These are phyloP conservation scores for Globisporangium sylvaticum DNA, from an alignment of 352 stramenopile species.

Conservation along the genomic window DNA sequence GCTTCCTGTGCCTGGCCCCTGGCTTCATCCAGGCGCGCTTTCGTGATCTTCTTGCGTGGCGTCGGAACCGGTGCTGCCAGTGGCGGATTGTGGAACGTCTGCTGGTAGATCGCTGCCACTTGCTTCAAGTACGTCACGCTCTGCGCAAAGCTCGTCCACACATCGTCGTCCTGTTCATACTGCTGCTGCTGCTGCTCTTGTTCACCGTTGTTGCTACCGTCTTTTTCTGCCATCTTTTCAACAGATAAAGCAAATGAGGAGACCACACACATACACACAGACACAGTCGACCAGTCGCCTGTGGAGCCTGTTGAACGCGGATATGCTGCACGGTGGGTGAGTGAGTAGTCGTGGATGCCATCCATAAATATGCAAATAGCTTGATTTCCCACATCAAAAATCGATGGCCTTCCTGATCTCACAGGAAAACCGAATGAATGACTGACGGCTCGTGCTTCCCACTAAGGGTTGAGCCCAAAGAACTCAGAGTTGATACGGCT, in stretches of 20 bases:
- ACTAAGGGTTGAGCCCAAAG: not conserved
- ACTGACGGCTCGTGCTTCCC: not conserved
- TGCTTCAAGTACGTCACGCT: slow-evolving; percentile 52
- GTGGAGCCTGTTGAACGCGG: not conserved
- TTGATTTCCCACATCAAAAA: not conserved
- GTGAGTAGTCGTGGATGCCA: not conserved
- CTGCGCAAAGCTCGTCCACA: slow-evolving; percentile 44
- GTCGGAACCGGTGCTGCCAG: not conserved
- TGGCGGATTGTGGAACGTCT: slow-evolving; percentile 25
- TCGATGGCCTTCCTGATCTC: not conserved
- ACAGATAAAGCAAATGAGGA: not conserved
- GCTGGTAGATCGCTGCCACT: slow-evolving; percentile 48
- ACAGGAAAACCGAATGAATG: not conserved
- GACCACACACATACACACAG: not conserved
- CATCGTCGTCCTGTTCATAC: slow-evolving; percentile 24
- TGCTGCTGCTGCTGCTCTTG: slow-evolving; percentile 3
- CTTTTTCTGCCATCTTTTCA: not conserved
- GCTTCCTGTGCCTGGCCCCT: slow-evolving; percentile 46
- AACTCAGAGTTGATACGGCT: not conserved
- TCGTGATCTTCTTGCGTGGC: slow-evolving; percentile 25
- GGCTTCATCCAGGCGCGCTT: slow-evolving; percentile 37
- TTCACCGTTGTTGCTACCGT: slow-evolving; percentile 3
- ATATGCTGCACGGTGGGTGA: not conserved
- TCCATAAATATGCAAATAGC: not conserved
- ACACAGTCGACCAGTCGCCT: not conserved